Evolutionary conservation across 495 filamentous ascomycete species (phyloP).

Genomic region (Chaetomidium leptoderma): DNA sequence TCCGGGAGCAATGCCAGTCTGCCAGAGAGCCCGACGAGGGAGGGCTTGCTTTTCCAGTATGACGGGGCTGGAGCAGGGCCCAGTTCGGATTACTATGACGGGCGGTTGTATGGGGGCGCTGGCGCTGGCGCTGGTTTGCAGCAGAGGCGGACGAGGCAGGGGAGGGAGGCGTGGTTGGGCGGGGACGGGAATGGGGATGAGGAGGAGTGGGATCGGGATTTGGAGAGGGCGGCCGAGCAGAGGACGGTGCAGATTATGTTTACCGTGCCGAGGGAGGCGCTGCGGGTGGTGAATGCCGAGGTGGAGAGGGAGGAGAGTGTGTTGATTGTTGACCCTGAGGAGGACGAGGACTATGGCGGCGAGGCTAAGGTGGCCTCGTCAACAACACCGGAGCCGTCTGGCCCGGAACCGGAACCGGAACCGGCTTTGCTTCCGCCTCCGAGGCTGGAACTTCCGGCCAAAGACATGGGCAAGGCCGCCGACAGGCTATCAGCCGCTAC

Average conservation of each 20-base stretch:
- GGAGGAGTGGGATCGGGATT: conserved; percentile 69
- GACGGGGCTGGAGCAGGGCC: not conserved
- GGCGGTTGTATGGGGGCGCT: conserved; percentile 20
- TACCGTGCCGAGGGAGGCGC: conserved; percentile 76
- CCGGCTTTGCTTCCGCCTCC: not conserved
- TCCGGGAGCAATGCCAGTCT: conserved; percentile 3
- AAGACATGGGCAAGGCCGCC: not conserved
- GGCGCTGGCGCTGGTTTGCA: too few relatives aligned
- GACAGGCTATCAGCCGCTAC: conserved; percentile 2
- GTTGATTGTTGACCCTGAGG: conserved; percentile 29
- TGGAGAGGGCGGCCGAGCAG: conserved; percentile 75
- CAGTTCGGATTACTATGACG: conserved; percentile 30
- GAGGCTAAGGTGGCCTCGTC: not conserved
- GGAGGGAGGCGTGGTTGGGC: conserved; percentile 37
- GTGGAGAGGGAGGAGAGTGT: conserved; percentile 43
- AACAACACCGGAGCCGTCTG: not conserved
- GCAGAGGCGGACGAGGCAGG: conserved; percentile 40
- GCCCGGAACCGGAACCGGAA: not conserved
- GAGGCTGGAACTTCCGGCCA: not conserved
- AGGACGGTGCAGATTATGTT: conserved; percentile 90
- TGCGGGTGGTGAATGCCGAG: conserved; percentile 80
- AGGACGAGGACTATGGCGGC: conserved; percentile 5
- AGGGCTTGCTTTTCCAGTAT: conserved; percentile 22
- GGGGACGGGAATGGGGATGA: conserved; percentile 6
- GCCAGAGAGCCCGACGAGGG: conserved; percentile 26